Evolutionary conservation across 2,329 filamentous ascomycete genomes (phyloP).

Genomic region (Pyricularia grisea): DNA sequence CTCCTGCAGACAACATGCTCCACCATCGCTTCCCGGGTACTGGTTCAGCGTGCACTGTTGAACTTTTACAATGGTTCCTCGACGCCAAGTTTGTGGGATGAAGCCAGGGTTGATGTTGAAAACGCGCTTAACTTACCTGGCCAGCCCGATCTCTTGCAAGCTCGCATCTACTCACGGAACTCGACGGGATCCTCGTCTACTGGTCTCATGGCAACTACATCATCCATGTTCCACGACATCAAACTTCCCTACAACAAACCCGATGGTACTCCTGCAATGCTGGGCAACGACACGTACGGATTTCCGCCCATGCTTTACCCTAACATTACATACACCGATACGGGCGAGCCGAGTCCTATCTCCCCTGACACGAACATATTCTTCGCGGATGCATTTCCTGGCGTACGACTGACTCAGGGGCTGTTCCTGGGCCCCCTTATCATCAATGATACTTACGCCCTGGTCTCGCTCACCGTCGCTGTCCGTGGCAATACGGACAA

Average conservation of each 20-base stretch:
- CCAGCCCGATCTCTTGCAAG: slow-evolving; percentile 55
- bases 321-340: slow-evolving; percentile 58
- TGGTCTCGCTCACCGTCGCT: slow-evolving; percentile 74
- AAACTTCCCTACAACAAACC: slow-evolving; percentile 50
- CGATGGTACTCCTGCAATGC: slow-evolving; percentile 46
- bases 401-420: slow-evolving; percentile 37
- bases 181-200: slow-evolving; percentile 38
- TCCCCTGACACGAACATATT: slow-evolving; percentile 30
- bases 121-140: slow-evolving; percentile 58
- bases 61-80: slow-evolving; percentile 47
- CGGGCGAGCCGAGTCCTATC: slow-evolving; percentile 28
- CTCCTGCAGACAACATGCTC: slow-evolving; percentile 67
- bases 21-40: slow-evolving; percentile 58
- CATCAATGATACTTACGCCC: slow-evolving; percentile 62
- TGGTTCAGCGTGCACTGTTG: slow-evolving; percentile 45
- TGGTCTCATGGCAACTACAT: slow-evolving; percentile 58
- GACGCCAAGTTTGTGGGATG: slow-evolving; percentile 48
- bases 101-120: slow-evolving; percentile 54
- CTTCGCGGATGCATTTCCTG: slow-evolving; percentile 39
- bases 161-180: slow-evolving; percentile 63
- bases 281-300: slow-evolving; percentile 55
- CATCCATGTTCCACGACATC: slow-evolving; percentile 36
- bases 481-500: slow-evolving; percentile 56
- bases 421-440: slow-evolving; percentile 70
- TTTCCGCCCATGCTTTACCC: slow-evolving; percentile 69